phyloP scores from a whole-genome alignment of 164 flowering plant genomes.

The grape (Vitis vinifera) region ASM3070453v1 NC_081813.1:100001-100500 shows the following conservation, averaged over 20 bases:
- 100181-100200: constrained; percentile 16
- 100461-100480: too few species aligned
- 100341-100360: not conserved
- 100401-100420: too few species aligned
- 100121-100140: constrained; percentile 3
- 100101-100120: constrained; percentile 33
- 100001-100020: constrained; percentile 19
- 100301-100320: constrained; percentile 19
- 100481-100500: too few species aligned
- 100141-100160: not conserved
- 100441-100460: too few species aligned
- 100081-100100: constrained; percentile 4
- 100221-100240: constrained; percentile 23
- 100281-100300: constrained; percentile 22
- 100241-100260: constrained; percentile 28
- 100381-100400: too few species aligned
- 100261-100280: constrained; percentile 19
- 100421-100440: too few species aligned
- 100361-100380: too few species aligned
- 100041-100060: constrained; percentile 35
- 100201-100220: constrained; percentile 28
- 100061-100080: constrained; percentile 28
- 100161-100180: not conserved
- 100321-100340: constrained; percentile 23
- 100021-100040: constrained; percentile 42